Conservation (phyloP, 768 basidiomycete species). For the Pulveroboletus sp. region DNA sequence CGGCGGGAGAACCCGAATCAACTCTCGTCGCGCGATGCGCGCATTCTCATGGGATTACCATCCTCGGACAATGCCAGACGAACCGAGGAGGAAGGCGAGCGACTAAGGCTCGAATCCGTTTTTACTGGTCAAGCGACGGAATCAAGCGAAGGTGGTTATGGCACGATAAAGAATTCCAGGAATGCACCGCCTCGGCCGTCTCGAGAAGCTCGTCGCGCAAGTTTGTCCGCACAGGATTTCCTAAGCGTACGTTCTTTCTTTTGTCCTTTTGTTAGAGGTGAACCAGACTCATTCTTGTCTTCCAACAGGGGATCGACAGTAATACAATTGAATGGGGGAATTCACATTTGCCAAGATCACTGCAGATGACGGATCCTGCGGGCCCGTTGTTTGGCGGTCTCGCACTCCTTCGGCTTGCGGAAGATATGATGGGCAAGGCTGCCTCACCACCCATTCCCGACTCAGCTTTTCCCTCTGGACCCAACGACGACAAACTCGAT, state of each 20-base stretch:
- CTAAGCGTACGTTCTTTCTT: conserved; percentile 13
- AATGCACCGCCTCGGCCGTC: conserved; percentile 63
- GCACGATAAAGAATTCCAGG: conserved; percentile 10
- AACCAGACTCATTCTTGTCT: not conserved
- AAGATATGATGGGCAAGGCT: conserved; percentile 68
- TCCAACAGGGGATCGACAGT: conserved; percentile 36
- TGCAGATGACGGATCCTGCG: conserved; percentile 50
- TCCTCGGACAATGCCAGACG: conserved; percentile 23
- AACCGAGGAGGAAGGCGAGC: conserved; percentile 39
- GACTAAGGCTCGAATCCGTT: conserved; percentile 53
- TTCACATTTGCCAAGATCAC: conserved; percentile 62
- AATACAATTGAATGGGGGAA: conserved; percentile 89
- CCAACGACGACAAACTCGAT: conserved; percentile 77
- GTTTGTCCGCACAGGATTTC: conserved; percentile 26
- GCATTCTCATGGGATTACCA: conserved; percentile 66
- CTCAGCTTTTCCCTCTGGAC: conserved; percentile 67
- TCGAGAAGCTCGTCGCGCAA: conserved; percentile 55
- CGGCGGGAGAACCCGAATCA: conserved; percentile 84
- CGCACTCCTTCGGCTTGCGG: conserved; percentile 80
- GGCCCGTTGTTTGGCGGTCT: conserved; percentile 62
- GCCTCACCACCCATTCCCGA: conserved; percentile 73
- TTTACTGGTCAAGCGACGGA: conserved; percentile 42
- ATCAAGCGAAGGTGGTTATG: conserved; percentile 16
- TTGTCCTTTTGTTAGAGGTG: not conserved
- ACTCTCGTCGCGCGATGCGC: conserved; percentile 76